phyloP scores from a whole-genome alignment of 1,139 yeast species.

The Scheffersomyces parashehatae region DNA sequence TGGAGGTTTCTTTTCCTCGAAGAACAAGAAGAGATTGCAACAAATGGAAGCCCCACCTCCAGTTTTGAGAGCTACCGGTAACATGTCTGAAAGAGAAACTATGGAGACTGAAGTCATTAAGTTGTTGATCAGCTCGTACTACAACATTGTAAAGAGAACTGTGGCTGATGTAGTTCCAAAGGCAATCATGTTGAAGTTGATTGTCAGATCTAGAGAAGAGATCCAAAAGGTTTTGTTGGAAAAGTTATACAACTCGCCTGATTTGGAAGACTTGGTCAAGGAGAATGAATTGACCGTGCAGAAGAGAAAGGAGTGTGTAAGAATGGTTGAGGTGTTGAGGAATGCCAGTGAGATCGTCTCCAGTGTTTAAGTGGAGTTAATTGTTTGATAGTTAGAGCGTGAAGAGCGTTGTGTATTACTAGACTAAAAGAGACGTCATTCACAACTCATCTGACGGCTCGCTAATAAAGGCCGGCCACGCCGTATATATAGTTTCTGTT shows the following conservation, averaged over 20 bases:
- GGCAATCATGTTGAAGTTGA: constrained; percentile 90
- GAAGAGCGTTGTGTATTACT: too few relatives aligned
- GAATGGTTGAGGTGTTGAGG: constrained; percentile 88
- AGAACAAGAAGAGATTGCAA: constrained; percentile 91
- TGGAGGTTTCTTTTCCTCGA: constrained; percentile 90
- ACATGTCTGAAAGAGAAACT: constrained; percentile 92
- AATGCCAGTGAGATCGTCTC: constrained; percentile 92
- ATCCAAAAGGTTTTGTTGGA: constrained; percentile 89
- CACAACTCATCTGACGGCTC: too few relatives aligned
- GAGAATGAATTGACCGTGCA: constrained; percentile 93
- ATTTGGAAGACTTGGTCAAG: constrained; percentile 75
- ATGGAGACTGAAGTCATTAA: constrained; percentile 97
- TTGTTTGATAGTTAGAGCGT: too few relatives aligned
- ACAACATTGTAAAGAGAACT: constrained; percentile 88
- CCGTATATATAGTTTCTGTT: too few relatives aligned
- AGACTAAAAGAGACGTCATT: too few relatives aligned
- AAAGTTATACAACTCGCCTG: constrained; percentile 77
- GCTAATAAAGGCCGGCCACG: too few relatives aligned
- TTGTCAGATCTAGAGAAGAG: constrained; percentile 78
- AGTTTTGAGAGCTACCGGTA: constrained; percentile 90
- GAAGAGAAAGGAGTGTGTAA: constrained; percentile 90
- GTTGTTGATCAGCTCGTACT: constrained; percentile 85
- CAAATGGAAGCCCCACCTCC: constrained; percentile 98
- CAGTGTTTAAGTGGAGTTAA: constrained; percentile 50
- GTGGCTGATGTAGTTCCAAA: constrained; percentile 93